These are phyloP conservation scores for Podospora comata DNA, from an alignment of 495 filamentous ascomycete species.

Conservation along the genomic window DNA sequence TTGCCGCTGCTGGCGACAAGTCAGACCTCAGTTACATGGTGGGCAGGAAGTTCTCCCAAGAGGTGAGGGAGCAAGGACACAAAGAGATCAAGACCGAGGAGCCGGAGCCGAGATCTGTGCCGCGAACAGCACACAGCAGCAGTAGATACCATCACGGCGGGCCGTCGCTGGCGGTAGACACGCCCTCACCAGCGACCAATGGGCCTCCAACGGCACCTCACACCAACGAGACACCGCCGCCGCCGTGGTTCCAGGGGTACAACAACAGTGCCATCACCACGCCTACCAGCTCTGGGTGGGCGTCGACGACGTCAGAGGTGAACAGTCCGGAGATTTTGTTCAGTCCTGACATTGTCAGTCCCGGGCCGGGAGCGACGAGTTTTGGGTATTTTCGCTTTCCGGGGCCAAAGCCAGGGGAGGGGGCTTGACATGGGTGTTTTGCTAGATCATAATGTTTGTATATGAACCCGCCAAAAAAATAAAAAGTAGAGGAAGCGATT, in stretches of 20 bases:
- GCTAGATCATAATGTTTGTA: background rate
- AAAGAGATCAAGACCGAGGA: background rate
- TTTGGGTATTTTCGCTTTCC: background rate
- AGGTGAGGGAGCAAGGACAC: background rate
- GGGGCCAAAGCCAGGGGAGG: background rate
- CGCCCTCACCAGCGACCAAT: background rate
- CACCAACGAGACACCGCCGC: background rate
- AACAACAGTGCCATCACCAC: background rate
- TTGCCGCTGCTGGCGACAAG: background rate
- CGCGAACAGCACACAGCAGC: background rate
- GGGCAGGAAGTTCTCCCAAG: background rate
- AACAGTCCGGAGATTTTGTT: background rate
- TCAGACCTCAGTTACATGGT: background rate
- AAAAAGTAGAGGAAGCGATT: background rate
- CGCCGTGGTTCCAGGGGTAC: background rate
- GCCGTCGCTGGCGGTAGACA: background rate
- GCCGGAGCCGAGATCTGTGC: background rate
- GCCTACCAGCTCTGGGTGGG: background rate
- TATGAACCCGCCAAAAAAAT: background rate
- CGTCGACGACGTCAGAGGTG: background rate
- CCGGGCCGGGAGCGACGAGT: background rate
- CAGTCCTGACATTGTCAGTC: constrained; percentile 2
- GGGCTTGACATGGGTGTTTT: background rate
- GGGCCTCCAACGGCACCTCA: background rate
- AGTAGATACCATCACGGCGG: background rate